Conservation (phyloP, 208 protist genomes). For the Acanthamoeba castellanii region DNA sequence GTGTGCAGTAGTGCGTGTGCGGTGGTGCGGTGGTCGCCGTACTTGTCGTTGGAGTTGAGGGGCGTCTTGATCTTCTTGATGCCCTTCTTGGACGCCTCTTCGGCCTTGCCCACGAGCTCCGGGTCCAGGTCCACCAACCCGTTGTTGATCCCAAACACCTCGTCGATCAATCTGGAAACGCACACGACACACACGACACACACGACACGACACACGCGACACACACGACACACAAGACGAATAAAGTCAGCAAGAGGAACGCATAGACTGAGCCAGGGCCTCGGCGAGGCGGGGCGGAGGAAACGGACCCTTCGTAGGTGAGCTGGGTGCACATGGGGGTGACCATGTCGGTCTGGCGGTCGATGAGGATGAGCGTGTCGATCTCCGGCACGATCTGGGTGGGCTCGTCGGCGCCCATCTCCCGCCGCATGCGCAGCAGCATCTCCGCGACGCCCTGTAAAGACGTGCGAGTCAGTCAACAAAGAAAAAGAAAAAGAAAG, state of each 20-base stretch:
- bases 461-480: not conserved
- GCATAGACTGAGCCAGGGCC: not conserved
- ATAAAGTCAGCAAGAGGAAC: too few relatives aligned
- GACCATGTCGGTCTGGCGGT: slow-evolving; percentile 83
- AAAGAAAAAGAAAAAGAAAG: not conserved
- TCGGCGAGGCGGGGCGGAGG: not conserved
- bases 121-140: slow-evolving; percentile 75
- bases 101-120: slow-evolving; percentile 32
- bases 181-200: not conserved
- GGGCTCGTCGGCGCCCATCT: slow-evolving; percentile 76
- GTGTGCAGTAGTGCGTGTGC: not conserved
- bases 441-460: slow-evolving; percentile 80
- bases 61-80: slow-evolving; percentile 76
- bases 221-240: not conserved
- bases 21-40: not conserved
- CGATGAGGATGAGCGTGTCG: slow-evolving; percentile 85
- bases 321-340: slow-evolving; percentile 90
- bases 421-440: slow-evolving; percentile 84
- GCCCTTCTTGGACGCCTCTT: slow-evolving; percentile 30
- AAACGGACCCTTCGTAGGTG: slow-evolving; percentile 87
- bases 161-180: slow-evolving; percentile 84
- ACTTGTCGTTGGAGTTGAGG: slow-evolving; percentile 84
- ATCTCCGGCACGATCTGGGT: slow-evolving; percentile 82
- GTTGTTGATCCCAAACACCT: slow-evolving; percentile 87
- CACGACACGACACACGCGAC: not conserved